phyloP scores from a whole-genome alignment of 306 rosid genomes.

The Glycine latifolia region DNA sequence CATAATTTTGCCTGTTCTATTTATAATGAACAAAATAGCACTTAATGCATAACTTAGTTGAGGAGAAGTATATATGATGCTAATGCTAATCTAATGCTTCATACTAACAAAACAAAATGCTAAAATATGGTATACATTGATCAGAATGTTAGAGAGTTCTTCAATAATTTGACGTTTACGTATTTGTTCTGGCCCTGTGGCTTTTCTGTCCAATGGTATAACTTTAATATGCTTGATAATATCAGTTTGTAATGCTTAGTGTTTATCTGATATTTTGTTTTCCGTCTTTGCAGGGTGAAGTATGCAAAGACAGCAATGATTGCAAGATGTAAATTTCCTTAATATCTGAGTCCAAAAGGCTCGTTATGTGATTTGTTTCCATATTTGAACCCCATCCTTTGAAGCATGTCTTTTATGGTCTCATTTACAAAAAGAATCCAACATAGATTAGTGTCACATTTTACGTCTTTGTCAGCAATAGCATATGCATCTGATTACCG shows the following conservation, averaged over 20 bases:
- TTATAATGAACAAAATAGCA: conserved; percentile 10
- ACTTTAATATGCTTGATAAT: conserved; percentile 6
- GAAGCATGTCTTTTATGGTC: conserved; percentile 34
- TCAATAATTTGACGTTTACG: conserved; percentile 32
- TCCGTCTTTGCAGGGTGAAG: conserved; percentile 61
- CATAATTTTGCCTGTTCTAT: neutral
- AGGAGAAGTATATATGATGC: neutral
- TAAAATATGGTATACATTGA: conserved; percentile 20
- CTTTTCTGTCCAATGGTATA: conserved; percentile 5
- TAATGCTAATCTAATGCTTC: conserved; percentile 8
- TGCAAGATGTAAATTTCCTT: conserved; percentile 64
- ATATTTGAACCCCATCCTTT: conserved; percentile 16
- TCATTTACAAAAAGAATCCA: conserved; percentile 24
- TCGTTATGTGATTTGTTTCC: conserved; percentile 7
- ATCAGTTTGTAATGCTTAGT: conserved; percentile 10
- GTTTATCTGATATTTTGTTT: conserved; percentile 13
- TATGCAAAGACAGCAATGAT: conserved; percentile 66
- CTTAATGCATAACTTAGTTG: neutral
- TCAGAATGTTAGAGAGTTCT: conserved; percentile 18
- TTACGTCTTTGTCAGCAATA: neutral
- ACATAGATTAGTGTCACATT: conserved; percentile 27
- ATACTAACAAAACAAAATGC: neutral
- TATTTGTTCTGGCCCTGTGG: neutral
- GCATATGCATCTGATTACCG: conserved; percentile 1
- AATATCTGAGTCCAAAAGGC: conserved; percentile 22